These are phyloP conservation scores for Eleusine indica DNA, from an alignment of 176 grass and related monocot genomes.

Conservation along the genomic window DNA sequence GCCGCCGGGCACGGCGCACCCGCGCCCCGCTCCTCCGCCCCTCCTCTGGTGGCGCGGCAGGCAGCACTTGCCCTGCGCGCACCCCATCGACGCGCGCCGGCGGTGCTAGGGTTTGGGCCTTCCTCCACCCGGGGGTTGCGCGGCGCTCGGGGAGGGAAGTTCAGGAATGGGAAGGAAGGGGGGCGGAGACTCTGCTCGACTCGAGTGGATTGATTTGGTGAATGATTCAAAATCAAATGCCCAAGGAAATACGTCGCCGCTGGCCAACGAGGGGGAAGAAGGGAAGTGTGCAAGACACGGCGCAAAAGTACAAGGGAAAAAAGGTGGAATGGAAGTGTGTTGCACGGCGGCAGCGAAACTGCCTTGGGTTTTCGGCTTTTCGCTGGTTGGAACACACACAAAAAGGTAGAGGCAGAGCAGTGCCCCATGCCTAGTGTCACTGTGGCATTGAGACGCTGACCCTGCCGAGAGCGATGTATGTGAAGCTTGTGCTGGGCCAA, in stretches of 20 bases:
- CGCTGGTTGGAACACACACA: background rate
- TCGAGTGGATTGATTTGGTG: conserved; percentile 26
- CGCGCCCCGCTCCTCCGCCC: background rate
- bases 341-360: background rate
- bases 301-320: background rate
- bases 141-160: conserved; percentile 30
- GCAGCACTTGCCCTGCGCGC: conserved; percentile 79
- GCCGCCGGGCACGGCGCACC: background rate
- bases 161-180: conserved; percentile 14
- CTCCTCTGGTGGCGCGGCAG: conserved; percentile 20
- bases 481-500: background rate
- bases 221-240: conserved; percentile 32
- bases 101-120: conserved; percentile 36
- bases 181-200: conserved; percentile 12
- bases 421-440: background rate
- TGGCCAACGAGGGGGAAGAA: background rate
- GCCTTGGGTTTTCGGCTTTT: background rate
- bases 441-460: background rate
- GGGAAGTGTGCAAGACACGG: background rate
- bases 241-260: background rate
- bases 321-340: background rate
- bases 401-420: no score
- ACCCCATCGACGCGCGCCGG: conserved; percentile 53
- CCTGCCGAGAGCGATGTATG: background rate
- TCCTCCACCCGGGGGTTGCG: background rate